phyloP scores from a whole-genome alignment of 768 basidiomycete genomes.

The Collybiopsis luxurians region DNA sequence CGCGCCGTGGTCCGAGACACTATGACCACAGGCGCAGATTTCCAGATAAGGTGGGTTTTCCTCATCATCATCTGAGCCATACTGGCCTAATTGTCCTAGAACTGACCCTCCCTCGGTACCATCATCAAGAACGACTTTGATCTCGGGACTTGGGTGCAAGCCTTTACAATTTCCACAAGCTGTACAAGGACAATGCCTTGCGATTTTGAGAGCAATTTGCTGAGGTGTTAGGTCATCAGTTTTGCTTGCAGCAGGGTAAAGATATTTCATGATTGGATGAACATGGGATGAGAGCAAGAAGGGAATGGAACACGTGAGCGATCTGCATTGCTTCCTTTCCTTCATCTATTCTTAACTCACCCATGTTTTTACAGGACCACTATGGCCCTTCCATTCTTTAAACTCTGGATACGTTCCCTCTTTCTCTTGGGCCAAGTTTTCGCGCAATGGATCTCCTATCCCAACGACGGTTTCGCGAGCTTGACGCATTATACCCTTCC shows the following conservation, averaged over 20 bases:
- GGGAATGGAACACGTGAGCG: not conserved
- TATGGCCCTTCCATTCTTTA: not conserved
- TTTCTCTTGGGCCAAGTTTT: conserved; percentile 62
- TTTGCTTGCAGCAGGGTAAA: conserved; percentile 64
- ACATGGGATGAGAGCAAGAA: not conserved
- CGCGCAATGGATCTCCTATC: conserved; percentile 41
- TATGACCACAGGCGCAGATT: conserved; percentile 70
- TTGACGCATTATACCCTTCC: conserved; percentile 74
- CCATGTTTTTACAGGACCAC: not conserved
- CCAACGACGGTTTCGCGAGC: conserved; percentile 40
- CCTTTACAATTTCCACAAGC: conserved; percentile 66
- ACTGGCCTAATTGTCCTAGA: conserved; percentile 55
- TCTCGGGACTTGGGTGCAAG: conserved; percentile 59
- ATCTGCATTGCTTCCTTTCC: too few species aligned
- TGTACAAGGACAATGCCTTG: conserved; percentile 75
- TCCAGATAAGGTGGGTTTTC: conserved; percentile 49
- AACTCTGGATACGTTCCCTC: conserved; percentile 4
- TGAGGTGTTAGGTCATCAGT: conserved; percentile 44
- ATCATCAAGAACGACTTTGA: conserved; percentile 61
- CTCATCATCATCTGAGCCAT: conserved; percentile 72
- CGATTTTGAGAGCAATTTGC: conserved; percentile 70
- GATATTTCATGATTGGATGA: conserved; percentile 48
- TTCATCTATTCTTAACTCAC: not conserved
- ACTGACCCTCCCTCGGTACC: conserved; percentile 46
- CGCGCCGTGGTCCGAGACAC: conserved; percentile 63